These are phyloP conservation scores for Psilocybe mexicana DNA, from an alignment of 1,284 basidiomycete genomes.

Conservation along the genomic window DNA sequence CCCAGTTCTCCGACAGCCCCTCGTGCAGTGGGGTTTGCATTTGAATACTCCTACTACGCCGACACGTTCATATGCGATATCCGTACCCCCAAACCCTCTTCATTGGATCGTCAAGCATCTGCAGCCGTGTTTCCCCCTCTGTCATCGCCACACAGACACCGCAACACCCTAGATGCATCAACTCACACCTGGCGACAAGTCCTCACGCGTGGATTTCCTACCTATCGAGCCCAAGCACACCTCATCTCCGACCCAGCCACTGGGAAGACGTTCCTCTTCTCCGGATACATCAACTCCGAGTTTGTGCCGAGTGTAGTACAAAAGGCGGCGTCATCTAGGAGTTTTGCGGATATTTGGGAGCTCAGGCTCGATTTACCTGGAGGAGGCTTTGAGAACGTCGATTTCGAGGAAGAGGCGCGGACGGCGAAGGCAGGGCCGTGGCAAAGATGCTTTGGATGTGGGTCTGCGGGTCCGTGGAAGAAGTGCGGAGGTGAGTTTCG, in stretches of 20 bases:
- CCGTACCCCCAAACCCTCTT: neutral
- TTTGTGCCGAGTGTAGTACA: constrained; percentile 26
- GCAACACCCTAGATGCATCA: neutral
- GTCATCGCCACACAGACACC: neutral
- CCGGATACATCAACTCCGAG: constrained; percentile 39
- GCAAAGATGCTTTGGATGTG: constrained; percentile 42
- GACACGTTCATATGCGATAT: constrained; percentile 15
- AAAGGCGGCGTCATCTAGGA: constrained; percentile 26
- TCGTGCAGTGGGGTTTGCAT: constrained; percentile 19
- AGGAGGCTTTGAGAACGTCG: constrained; percentile 36
- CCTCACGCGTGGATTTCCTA: constrained; percentile 27
- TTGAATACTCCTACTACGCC: constrained; percentile 35
- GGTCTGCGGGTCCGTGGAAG: constrained; percentile 36
- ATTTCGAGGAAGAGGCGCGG: constrained; percentile 38
- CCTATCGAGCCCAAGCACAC: constrained; percentile 24
- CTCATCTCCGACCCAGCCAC: constrained; percentile 31
- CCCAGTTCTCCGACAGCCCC: constrained; percentile 29
- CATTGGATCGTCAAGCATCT: too few relatives aligned
- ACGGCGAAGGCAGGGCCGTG: constrained; percentile 41
- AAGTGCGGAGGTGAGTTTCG: constrained; percentile 37
- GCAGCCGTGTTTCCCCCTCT: too few relatives aligned
- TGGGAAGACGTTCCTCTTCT: constrained; percentile 39
- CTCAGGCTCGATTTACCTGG: constrained; percentile 37
- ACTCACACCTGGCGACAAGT: constrained; percentile 27
- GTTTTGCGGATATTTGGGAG: constrained; percentile 42